phyloP scores from a whole-genome alignment of 2,329 filamentous ascomycete species.

The Tolypocladium album region DNA sequence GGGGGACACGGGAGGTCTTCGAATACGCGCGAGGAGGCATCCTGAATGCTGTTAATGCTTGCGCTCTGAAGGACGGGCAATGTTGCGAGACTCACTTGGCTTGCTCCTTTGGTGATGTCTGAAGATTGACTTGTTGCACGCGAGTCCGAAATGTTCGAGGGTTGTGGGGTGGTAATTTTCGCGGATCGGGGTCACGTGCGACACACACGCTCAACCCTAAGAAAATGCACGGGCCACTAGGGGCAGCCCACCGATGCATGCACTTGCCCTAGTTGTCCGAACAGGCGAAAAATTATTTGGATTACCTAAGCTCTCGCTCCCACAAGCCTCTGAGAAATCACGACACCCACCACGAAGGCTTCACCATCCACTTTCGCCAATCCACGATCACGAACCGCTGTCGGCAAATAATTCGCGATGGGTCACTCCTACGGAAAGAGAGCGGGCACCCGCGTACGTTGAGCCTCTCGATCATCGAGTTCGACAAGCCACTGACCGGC shows the following conservation, averaged over 20 bases:
- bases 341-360: constrained; percentile 20
- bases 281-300: constrained; percentile 16
- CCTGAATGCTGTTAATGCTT: constrained; percentile 20
- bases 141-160: constrained; percentile 15
- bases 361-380: constrained; percentile 23
- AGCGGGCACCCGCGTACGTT: constrained; percentile 71
- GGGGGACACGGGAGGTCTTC: constrained; percentile 99
- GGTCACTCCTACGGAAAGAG: constrained; percentile 82
- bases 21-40: constrained; percentile 61
- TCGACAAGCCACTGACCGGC: constrained; percentile 18
- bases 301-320: constrained; percentile 25
- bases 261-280: constrained; percentile 20
- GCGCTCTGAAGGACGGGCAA: constrained; percentile 5
- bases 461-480: constrained; percentile 4
- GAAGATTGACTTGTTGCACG: constrained; percentile 19
- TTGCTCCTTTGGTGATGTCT: constrained; percentile 26
- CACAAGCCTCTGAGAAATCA: constrained; percentile 29
- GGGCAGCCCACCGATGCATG: constrained; percentile 7
- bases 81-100: constrained; percentile 23
- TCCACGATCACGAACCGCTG: constrained; percentile 30
- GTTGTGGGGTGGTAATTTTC: constrained; percentile 24
- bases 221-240: neutral
- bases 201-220: constrained; percentile 19
- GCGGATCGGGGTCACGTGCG: constrained; percentile 17
- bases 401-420: constrained; percentile 52